Conservation (phyloP, 176 grass and related monocot species). For the barley (Hordeum vulgare) region DNA sequence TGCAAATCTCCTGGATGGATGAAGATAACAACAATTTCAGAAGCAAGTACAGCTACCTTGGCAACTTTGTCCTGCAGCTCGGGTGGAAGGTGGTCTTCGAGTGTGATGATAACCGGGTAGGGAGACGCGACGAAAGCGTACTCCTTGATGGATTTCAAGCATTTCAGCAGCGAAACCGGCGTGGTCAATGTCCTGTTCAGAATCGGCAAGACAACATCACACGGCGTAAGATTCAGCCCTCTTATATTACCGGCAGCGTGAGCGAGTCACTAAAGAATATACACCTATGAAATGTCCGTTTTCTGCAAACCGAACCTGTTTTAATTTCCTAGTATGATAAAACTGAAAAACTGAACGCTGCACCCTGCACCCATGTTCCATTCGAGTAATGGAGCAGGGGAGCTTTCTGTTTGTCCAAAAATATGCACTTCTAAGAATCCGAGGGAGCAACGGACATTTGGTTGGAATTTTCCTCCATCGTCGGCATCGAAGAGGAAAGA, state of each 20-base stretch:
- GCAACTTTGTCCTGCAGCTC: slow-evolving; percentile 94
- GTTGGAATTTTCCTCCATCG: not conserved
- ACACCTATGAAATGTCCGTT: not conserved
- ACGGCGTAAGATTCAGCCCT: not conserved
- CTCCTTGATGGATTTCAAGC: slow-evolving; percentile 78
- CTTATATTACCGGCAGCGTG: not conserved
- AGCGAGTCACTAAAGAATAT: not conserved
- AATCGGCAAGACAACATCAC: not conserved
- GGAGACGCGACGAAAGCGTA: slow-evolving; percentile 82
- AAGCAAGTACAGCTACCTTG: slow-evolving; percentile 26
- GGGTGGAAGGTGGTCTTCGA: slow-evolving; percentile 82
- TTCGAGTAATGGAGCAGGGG: too few relatives aligned
- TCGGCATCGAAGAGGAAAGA: not conserved
- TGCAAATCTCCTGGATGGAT: not conserved
- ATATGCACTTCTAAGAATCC: too few relatives aligned
- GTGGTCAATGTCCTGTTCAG: slow-evolving; percentile 75
- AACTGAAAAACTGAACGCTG: too few relatives aligned
- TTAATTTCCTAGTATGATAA: too few relatives aligned
- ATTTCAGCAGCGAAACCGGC: slow-evolving; percentile 79
- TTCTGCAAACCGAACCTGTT: too few relatives aligned
- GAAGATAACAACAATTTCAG: not conserved
- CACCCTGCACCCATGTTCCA: too few relatives aligned
- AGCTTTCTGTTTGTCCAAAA: too few relatives aligned
- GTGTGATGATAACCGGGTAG: slow-evolving; percentile 91
- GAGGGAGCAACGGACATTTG: too few relatives aligned